Conservation (phyloP, 176 grass and related monocot species). For the Lolium perenne region DNA sequence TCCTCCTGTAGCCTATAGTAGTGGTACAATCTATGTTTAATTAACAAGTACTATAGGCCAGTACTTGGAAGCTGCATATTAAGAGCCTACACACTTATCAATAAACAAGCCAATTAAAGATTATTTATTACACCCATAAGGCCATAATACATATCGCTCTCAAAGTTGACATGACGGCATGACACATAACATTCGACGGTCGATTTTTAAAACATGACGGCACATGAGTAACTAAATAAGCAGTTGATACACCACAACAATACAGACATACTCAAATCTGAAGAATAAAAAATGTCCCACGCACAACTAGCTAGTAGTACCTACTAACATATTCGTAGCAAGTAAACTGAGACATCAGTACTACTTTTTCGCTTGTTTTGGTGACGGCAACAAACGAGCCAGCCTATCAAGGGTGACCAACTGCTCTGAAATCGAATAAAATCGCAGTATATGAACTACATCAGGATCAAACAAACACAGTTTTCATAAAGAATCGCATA, state of each 20-base stretch:
- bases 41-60: background rate
- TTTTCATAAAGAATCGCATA: background rate
- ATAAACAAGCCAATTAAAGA: background rate
- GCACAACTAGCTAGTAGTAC: background rate
- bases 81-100: conserved; percentile 4
- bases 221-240: conserved; percentile 3
- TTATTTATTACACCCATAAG: background rate
- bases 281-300: background rate
- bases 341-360: background rate
- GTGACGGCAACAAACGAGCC: background rate
- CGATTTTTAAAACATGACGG: background rate
- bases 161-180: background rate
- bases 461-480: background rate
- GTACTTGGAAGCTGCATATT: background rate
- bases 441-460: background rate
- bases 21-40: background rate
- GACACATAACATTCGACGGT: background rate
- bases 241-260: background rate
- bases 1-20: no score
- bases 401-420: background rate
- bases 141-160: background rate
- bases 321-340: no score
- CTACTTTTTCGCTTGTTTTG: background rate
- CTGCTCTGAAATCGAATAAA: background rate
- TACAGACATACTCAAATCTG: background rate